A percentile compares a stretch with the other conserved stretches of the same genome.
Evolutionary conservation across 192 early-diverging fungal species (phyloP).

Genomic region (Umbelopsis isabellina): DNA sequence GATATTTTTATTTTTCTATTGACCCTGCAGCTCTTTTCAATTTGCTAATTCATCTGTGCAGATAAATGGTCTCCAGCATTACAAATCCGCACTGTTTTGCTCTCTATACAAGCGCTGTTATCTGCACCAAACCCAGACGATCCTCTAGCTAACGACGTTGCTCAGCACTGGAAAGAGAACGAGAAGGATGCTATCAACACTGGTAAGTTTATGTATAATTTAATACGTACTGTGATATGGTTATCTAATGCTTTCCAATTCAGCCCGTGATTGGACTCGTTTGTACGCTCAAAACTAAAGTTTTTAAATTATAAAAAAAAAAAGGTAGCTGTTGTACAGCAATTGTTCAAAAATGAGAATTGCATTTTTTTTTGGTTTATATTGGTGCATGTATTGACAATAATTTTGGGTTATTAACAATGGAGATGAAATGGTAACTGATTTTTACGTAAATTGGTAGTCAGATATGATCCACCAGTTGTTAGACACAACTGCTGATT

Average conservation of each 20-base stretch:
- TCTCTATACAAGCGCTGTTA: constrained; percentile 95
- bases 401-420: too few species aligned
- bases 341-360: background rate
- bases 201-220: constrained; percentile 38
- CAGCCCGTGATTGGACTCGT: constrained; percentile 33
- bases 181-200: constrained; percentile 89
- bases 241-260: background rate
- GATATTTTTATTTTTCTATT: background rate
- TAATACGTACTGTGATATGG: background rate
- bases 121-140: constrained; percentile 99
- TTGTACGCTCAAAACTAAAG: constrained; percentile 32
- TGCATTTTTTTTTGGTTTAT: background rate
- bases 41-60: constrained; percentile 29
- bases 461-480: too few species aligned
- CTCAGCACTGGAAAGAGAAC: constrained; percentile 98
- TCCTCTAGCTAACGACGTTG: constrained; percentile 97
- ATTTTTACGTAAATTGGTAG: too few species aligned
- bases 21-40: background rate
- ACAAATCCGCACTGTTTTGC: constrained; percentile 96
- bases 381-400: background rate
- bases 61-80: constrained; percentile 99
- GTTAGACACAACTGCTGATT: too few species aligned
- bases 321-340: background rate
- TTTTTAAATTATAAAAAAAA: constrained; percentile 8
- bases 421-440: too few species aligned